Evolutionary conservation across 1,284 basidiomycete species (phyloP).

Genomic region (Irpex sp.): DNA sequence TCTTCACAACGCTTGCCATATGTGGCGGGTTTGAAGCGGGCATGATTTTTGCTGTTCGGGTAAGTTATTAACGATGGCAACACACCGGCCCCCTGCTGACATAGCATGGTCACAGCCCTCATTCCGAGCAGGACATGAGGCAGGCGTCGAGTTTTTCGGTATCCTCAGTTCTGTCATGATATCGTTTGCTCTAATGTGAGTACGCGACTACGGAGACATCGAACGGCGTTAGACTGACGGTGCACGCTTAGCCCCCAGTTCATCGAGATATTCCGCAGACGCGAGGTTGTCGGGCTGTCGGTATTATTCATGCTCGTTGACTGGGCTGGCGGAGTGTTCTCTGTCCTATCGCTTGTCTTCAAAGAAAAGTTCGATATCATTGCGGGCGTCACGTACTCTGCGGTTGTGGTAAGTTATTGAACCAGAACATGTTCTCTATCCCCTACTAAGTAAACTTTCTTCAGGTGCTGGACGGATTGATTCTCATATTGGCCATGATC

Average conservation of each 20-base stretch:
- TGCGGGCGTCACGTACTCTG: background rate
- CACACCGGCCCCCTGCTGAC: conserved; percentile 12
- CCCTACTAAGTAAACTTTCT: conserved; percentile 32
- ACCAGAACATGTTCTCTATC: background rate
- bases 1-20: conserved; percentile 35
- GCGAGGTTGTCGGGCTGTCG: conserved; percentile 73
- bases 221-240: background rate
- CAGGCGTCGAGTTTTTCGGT: conserved; percentile 59
- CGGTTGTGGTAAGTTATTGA: background rate
- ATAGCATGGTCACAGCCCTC: conserved; percentile 31
- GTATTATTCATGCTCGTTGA: conserved; percentile 70
- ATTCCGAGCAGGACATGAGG: conserved; percentile 39
- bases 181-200: conserved; percentile 54
- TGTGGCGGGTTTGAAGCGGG: conserved; percentile 60
- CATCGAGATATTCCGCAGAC: conserved; percentile 65
- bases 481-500: conserved; percentile 55
- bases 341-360: conserved; percentile 28
- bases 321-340: conserved; percentile 69
- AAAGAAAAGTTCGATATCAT: background rate
- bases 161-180: conserved; percentile 61
- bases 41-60: conserved; percentile 54
- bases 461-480: conserved; percentile 55
- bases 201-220: background rate
- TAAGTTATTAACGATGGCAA: conserved; percentile 23
- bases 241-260: conserved; percentile 41